phyloP scores from a whole-genome alignment of 306 rosid genomes.

The Medicago arabica region DNA sequence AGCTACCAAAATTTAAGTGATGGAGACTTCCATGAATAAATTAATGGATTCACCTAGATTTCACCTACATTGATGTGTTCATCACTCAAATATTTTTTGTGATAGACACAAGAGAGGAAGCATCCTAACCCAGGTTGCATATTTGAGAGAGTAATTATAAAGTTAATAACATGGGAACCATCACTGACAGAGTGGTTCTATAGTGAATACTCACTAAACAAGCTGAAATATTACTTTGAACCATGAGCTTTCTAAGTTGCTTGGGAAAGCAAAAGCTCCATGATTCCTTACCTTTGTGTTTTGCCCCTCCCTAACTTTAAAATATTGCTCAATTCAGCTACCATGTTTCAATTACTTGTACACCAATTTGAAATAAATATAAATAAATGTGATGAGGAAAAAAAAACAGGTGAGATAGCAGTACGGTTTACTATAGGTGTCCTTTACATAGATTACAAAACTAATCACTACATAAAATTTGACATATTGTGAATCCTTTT shows the following conservation, averaged over 20 bases:
- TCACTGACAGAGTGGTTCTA: constrained; percentile 61
- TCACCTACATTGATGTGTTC: background rate
- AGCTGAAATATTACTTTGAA: constrained; percentile 42
- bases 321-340: constrained; percentile 37
- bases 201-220: constrained; percentile 60
- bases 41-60: constrained; percentile 46
- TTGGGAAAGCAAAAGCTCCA: constrained; percentile 63
- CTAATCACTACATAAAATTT: background rate
- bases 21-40: constrained; percentile 53
- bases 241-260: constrained; percentile 51
- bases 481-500: background rate
- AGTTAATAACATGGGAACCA: constrained; percentile 45
- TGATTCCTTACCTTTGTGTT: constrained; percentile 54
- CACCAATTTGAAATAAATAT: background rate
- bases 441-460: background rate
- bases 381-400: background rate
- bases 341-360: constrained; percentile 42
- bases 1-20: constrained; percentile 52
- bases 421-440: background rate
- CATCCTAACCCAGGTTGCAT: constrained; percentile 49
- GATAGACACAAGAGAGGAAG: constrained; percentile 44
- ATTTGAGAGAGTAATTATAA: constrained; percentile 44
- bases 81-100: constrained; percentile 32
- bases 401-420: background rate
- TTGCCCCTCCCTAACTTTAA: constrained; percentile 35